Percentiles rank a stretch among this genome's conserved stretches.
These are phyloP conservation scores for Paratrimastix pyriformis DNA, from an alignment of 78 protist genomes.

Conservation along the genomic window DNA sequence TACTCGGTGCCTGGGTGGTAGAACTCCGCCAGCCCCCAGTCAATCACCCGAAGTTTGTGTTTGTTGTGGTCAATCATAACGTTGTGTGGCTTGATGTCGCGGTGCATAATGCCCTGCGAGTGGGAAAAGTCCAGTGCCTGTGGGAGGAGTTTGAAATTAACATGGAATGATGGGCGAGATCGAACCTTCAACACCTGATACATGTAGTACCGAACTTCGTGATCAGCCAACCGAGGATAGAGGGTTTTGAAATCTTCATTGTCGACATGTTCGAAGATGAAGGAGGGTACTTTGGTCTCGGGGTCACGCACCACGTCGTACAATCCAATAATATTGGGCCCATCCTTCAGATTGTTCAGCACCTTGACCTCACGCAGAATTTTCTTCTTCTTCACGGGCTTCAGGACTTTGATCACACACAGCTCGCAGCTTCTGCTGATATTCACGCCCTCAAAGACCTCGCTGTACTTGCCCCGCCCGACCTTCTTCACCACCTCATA, in stretches of 20 bases:
- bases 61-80: constrained; percentile 94
- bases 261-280: constrained; percentile 90
- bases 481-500: constrained; percentile 85
- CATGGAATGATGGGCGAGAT: background rate
- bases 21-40: constrained; percentile 99
- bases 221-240: constrained; percentile 84
- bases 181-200: constrained; percentile 72
- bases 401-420: constrained; percentile 55
- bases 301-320: constrained; percentile 92
- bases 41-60: constrained; percentile 42
- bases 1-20: constrained; percentile 87
- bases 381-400: constrained; percentile 74
- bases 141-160: background rate
- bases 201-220: constrained; percentile 88
- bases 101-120: constrained; percentile 78
- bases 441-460: constrained; percentile 94
- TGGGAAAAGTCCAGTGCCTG: constrained; percentile 87
- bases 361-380: constrained; percentile 94
- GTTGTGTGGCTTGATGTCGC: constrained; percentile 93
- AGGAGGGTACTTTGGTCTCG: constrained; percentile 76
- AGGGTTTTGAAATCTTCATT: constrained; percentile 82
- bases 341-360: constrained; percentile 87
- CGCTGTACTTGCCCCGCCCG: constrained; percentile 99
- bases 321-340: constrained; percentile 85
- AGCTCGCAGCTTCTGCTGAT: constrained; percentile 25